These are phyloP conservation scores for Sphagnurus paluster DNA, from an alignment of 1,284 basidiomycete genomes.

Conservation along the genomic window DNA sequence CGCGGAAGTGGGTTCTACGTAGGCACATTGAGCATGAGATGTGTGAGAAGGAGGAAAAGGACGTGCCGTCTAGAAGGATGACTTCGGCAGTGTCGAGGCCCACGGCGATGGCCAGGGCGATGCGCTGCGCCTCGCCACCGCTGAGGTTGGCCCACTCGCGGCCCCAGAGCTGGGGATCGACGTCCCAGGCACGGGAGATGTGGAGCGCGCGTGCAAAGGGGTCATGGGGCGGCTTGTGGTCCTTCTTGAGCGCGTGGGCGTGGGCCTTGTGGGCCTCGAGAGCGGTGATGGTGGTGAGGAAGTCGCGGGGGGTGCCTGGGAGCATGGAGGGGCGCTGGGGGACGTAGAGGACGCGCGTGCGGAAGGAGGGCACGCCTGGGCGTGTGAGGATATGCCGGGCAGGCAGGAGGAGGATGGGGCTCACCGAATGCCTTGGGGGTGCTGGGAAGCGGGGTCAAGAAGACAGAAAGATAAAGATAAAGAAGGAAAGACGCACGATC, in stretches of 20 bases:
- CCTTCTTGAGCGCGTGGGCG: conserved; percentile 18
- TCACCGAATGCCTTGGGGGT: conserved; percentile 18
- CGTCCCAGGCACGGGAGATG: conserved; percentile 67
- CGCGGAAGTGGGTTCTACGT: conserved; percentile 82
- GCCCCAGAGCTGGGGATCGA: conserved; percentile 71
- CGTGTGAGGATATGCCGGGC: not conserved
- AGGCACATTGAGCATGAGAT: conserved; percentile 5
- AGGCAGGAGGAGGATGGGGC: not conserved
- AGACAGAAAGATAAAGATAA: conserved; percentile 1
- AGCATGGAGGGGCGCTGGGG: conserved; percentile 84
- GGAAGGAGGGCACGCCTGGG: conserved; percentile 71
- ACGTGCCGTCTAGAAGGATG: conserved; percentile 77
- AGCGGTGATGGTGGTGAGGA: conserved; percentile 55
- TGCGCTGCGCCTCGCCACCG: conserved; percentile 82
- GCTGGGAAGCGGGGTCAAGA: conserved; percentile 10
- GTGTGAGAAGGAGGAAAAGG: not conserved
- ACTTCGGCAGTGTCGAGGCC: conserved; percentile 77
- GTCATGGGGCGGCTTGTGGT: conserved; percentile 22
- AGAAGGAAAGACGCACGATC: conserved; percentile 45
- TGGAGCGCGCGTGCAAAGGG: conserved; percentile 46
- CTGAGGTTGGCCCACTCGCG: conserved; percentile 77
- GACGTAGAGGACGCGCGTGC: conserved; percentile 79
- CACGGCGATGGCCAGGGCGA: conserved; percentile 74
- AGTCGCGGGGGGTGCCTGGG: conserved; percentile 77
- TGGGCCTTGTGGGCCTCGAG: conserved; percentile 53